phyloP scores from a whole-genome alignment of 176 grass and related monocot genomes.

The Oryza glumipatula region DNA sequence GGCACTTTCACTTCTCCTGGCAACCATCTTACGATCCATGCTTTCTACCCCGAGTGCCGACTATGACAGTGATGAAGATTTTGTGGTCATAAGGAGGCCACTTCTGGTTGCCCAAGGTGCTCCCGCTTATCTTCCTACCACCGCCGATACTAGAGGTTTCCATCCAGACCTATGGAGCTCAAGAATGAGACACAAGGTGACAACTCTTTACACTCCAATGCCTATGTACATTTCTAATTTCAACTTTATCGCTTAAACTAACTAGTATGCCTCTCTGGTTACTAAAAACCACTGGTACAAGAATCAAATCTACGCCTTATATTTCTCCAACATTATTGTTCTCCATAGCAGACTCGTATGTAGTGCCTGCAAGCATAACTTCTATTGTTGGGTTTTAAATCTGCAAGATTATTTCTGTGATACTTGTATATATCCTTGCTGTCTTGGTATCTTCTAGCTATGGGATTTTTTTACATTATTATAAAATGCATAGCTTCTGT shows the following conservation, averaged over 20 bases:
- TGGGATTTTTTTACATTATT: not conserved
- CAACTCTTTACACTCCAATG: not conserved
- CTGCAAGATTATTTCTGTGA: not conserved
- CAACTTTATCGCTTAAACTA: not conserved
- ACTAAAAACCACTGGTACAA: not conserved
- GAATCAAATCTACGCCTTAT: not conserved
- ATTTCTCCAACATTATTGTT: not conserved
- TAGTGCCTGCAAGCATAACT: not conserved
- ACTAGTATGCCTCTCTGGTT: not conserved
- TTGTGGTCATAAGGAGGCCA: slow-evolving; percentile 81
- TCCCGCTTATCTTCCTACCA: slow-evolving; percentile 56
- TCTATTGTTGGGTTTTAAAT: not conserved
- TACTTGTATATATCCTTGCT: not conserved
- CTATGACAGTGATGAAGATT: slow-evolving; percentile 95
- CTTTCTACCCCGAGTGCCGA: slow-evolving; percentile 42
- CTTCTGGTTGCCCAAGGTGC: slow-evolving; percentile 67
- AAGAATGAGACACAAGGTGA: slow-evolving; percentile 87
- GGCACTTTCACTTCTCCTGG: slow-evolving; percentile 75
- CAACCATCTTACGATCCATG: slow-evolving; percentile 67
- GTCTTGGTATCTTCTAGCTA: not conserved
- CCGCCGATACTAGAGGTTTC: slow-evolving; percentile 43
- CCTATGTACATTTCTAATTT: not conserved
- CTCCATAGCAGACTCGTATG: not conserved
- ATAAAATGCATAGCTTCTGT: not conserved
- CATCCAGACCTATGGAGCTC: slow-evolving; percentile 77